Evolutionary conservation across 352 stramenopile genomes (phyloP).

Genomic region (Blastocystis sp.): DNA sequence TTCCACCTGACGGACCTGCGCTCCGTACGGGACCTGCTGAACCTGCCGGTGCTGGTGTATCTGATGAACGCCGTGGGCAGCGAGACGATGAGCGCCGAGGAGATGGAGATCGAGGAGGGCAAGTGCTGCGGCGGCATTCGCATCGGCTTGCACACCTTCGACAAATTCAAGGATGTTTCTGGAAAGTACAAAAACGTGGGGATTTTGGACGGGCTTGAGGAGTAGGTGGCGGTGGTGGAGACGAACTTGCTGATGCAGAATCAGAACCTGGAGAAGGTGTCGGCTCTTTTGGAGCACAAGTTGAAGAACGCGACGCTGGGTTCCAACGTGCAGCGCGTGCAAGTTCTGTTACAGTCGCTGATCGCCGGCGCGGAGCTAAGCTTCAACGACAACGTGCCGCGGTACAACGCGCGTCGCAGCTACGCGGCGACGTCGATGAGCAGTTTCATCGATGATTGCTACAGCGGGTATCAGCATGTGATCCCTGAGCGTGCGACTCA

Average conservation of each 20-base stretch:
- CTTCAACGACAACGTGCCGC: conserved; percentile 2
- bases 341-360: conserved; percentile 43
- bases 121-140: conserved; percentile 46
- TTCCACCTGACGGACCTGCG: conserved; percentile 14
- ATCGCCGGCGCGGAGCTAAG: conserved; percentile 24
- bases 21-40: conserved; percentile 35
- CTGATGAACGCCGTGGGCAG: conserved; percentile 39
- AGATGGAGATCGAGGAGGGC: conserved; percentile 29
- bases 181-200: conserved; percentile 37
- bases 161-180: conserved; percentile 17
- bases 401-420: conserved; percentile 18
- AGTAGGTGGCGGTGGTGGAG: conserved; percentile 21
- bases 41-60: conserved; percentile 37
- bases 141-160: conserved; percentile 22
- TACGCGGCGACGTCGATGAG: neutral
- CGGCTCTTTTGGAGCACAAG: neutral
- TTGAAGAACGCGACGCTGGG: neutral
- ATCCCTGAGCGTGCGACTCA: neutral
- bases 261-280: conserved; percentile 47
- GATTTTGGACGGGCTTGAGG: neutral
- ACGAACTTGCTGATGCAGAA: conserved; percentile 32
- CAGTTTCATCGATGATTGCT: conserved; percentile 60
- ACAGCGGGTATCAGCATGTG: conserved; percentile 54
- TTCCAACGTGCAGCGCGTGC: conserved; percentile 2
- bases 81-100: conserved; percentile 1